These are phyloP conservation scores for Paraphaeosphaeria sporulosa DNA, from an alignment of 2,329 filamentous ascomycete species.

Conservation along the genomic window DNA sequence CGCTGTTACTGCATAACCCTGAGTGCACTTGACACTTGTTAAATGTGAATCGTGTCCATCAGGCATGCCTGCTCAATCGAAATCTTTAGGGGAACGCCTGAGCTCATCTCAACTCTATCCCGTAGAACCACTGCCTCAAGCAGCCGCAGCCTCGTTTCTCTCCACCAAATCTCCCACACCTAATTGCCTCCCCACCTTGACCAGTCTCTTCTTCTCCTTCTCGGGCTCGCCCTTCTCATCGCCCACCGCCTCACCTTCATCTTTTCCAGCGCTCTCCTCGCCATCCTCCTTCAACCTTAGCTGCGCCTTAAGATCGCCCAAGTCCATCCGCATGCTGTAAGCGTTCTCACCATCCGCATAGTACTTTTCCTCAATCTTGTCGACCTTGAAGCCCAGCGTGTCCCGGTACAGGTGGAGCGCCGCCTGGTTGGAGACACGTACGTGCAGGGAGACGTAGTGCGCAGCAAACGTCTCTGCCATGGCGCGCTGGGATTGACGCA, in stretches of 20 bases:
- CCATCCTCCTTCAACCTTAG: conserved; percentile 54
- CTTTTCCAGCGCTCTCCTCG: conserved; percentile 49
- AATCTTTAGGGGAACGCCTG: neutral
- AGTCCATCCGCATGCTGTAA: conserved; percentile 89
- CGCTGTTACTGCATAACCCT: no score
- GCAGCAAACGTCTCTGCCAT: conserved; percentile 96
- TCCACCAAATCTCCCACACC: conserved; percentile 81
- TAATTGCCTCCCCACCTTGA: conserved; percentile 79
- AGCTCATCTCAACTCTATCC: neutral
- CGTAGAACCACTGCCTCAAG: conserved; percentile 1
- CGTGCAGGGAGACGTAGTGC: conserved; percentile 93
- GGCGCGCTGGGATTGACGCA: conserved; percentile 93
- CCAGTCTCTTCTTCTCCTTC: conserved; percentile 63
- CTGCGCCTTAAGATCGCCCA: conserved; percentile 65
- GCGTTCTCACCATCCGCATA: conserved; percentile 98
- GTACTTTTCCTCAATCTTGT: conserved; percentile 87
- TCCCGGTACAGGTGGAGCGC: conserved; percentile 92
- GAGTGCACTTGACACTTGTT: neutral
- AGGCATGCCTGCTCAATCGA: neutral
- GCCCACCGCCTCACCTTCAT: conserved; percentile 46
- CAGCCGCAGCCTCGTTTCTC: conserved; percentile 62
- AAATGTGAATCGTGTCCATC: neutral
- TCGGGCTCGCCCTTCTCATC: conserved; percentile 40
- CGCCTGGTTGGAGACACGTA: conserved; percentile 90
- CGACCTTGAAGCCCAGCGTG: conserved; percentile 86